Evolutionary conservation across 176 grass and related monocot species (phyloP), one percentile per base, ranked within the genome.

Genomic region (Aegilops tauschii): DNA sequence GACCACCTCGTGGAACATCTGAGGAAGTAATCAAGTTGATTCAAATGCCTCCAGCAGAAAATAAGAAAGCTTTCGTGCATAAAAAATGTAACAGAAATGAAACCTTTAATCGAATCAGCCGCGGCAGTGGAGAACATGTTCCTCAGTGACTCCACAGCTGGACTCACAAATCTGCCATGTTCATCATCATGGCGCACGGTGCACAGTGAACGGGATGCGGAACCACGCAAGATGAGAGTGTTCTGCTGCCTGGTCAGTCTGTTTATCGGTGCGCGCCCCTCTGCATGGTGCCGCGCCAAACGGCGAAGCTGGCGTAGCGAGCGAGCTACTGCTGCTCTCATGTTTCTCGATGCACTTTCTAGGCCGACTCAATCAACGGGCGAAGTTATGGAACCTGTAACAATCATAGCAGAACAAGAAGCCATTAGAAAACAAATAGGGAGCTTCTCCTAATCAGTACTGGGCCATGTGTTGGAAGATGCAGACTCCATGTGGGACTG

Each of bases 1-100:
- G 93, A 18, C 96, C 96, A 83, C 66, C 88, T 86, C 86, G 83
- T 84, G 84, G 83, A 68, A 50, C 62, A 88, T 79, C 82, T 88
- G 54, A 23, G 27, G 52, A 68, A 49, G 23, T 34, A 64, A 68
- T 35, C 18, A 1, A 4, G 40, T 12, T 27, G 36, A 86, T 80
- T 65, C 36, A 68, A 83, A 78, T 71, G 12, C 34, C 5, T n/a
- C 59, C 13, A 77, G 23, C 4, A 79, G 65, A 85, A 80, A 42
- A 86, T 28, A 32, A 64, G 63, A 35, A 14, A 14, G 21, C 1
- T 44, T 63, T 5, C 61, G n/a, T 9, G 23, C 6, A 69, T 61
- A 77, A 77, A 77, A 77, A 27, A 67, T 6, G 40, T 17, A 79
- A 37, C 37, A 0, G 49, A 88, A 74, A 62, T n/a, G 27, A 69